Conservation (phyloP, 805 yeast genomes). For the Clavispora carvajalis region DNA sequence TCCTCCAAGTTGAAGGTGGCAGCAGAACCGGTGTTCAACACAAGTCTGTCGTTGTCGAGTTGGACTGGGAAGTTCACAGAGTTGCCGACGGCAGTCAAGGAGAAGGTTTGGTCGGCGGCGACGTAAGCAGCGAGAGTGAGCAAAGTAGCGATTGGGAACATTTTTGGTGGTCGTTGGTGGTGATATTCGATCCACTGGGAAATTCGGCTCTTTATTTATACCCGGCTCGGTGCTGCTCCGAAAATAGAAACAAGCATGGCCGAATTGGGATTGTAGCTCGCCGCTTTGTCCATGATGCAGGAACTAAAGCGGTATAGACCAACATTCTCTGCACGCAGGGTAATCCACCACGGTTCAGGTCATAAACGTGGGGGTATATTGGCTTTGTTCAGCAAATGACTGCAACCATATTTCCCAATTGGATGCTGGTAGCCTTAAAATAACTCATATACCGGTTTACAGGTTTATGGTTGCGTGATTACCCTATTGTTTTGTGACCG, state of each 20-base stretch:
- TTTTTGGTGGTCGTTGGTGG: not conserved
- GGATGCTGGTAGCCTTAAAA: too few species aligned
- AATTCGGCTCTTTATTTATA: not conserved
- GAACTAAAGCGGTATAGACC: not conserved
- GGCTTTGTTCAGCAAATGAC: too few species aligned
- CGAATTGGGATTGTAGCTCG: not conserved
- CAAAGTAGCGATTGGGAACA: slow-evolving; percentile 9
- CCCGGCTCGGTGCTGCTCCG: too few species aligned
- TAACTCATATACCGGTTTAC: too few species aligned
- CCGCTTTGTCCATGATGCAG: not conserved
- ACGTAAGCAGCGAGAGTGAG: slow-evolving; percentile 21
- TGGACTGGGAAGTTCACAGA: slow-evolving; percentile 18
- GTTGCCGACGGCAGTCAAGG: slow-evolving; percentile 24
- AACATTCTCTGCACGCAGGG: too few species aligned
- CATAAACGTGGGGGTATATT: too few species aligned
- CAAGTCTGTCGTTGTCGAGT: slow-evolving; percentile 11
- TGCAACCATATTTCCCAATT: too few species aligned
- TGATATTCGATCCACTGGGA: not conserved
- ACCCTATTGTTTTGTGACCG: not conserved
- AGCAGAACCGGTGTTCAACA: slow-evolving; percentile 12
- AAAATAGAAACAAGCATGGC: not conserved
- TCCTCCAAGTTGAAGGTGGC: slow-evolving; percentile 22
- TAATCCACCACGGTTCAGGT: too few species aligned
- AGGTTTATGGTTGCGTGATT: not conserved
- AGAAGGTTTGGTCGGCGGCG: slow-evolving; percentile 27